phyloP scores from a whole-genome alignment of 805 yeast species.

The Ogataea dorogensis region DNA sequence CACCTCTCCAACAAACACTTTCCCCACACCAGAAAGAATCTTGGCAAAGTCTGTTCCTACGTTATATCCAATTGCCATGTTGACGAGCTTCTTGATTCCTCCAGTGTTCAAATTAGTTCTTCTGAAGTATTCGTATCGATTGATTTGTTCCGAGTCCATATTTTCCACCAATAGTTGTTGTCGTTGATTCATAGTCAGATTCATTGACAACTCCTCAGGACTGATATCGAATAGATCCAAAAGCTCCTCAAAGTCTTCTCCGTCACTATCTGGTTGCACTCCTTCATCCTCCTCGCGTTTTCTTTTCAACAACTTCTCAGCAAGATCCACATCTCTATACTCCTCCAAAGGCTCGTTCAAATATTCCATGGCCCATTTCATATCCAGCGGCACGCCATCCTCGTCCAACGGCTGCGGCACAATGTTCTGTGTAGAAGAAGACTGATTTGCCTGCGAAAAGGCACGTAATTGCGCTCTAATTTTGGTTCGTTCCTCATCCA shows the following conservation, averaged over 20 bases:
- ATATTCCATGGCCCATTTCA: conserved; percentile 26
- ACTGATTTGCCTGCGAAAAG: conserved; percentile 10
- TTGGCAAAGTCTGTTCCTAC: conserved; percentile 78
- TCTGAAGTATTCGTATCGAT: conserved; percentile 81
- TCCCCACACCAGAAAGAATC: conserved; percentile 81
- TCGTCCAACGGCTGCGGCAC: conserved; percentile 14
- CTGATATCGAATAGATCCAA: conserved; percentile 31
- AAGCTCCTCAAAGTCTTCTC: conserved; percentile 32
- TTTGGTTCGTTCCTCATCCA: conserved; percentile 11
- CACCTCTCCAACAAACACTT: conserved; percentile 86
- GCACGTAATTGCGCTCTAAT: conserved; percentile 9
- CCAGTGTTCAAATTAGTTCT: conserved; percentile 71
- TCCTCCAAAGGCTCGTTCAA: conserved; percentile 26
- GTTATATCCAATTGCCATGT: conserved; percentile 74
- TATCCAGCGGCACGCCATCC: conserved; percentile 26
- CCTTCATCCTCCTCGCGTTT: conserved; percentile 33
- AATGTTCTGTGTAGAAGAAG: not conserved
- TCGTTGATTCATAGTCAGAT: conserved; percentile 52
- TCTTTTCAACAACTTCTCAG: conserved; percentile 25
- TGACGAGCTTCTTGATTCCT: conserved; percentile 78
- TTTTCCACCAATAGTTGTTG: conserved; percentile 64
- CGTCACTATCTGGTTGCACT: conserved; percentile 25
- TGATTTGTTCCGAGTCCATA: conserved; percentile 80
- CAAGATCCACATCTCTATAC: conserved; percentile 19
- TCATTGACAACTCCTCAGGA: conserved; percentile 32